A percentile compares a stretch with the other conserved stretches of the same genome.
Conservation (phyloP, 176 grass and related monocot genomes). For the Ampelocalamus luodianensis region DNA sequence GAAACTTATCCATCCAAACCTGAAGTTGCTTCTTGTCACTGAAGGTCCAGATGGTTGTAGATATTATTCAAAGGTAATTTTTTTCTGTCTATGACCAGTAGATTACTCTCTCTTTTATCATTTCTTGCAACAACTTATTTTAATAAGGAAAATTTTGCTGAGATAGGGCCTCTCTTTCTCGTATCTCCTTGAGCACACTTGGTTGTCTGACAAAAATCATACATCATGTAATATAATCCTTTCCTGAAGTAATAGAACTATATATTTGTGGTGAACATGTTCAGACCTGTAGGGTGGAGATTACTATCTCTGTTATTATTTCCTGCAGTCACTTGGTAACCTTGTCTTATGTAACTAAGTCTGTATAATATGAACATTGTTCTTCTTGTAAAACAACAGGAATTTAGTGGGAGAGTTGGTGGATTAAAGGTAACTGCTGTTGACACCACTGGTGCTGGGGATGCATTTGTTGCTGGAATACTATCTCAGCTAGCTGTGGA, state of each 20-base stretch:
- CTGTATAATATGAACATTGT: not conserved
- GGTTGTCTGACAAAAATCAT: conserved; percentile 6
- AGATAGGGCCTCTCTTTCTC: not conserved
- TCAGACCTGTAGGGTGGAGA: conserved; percentile 4
- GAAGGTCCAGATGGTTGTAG: conserved; percentile 94
- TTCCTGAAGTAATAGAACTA: not conserved
- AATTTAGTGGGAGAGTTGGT: conserved; percentile 83
- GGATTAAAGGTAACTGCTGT: conserved; percentile 79
- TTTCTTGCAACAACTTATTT: conserved; percentile 31
- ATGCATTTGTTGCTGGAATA: conserved; percentile 95
- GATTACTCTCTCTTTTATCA: not conserved
- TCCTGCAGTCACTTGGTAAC: conserved; percentile 20
- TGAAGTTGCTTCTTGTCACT: conserved; percentile 92
- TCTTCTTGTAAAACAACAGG: conserved; percentile 54
- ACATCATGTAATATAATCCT: not conserved
- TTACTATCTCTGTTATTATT: not conserved
- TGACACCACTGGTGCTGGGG: conserved; percentile 97
- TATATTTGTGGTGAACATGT: conserved; percentile 26
- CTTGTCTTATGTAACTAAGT: conserved; percentile 15
- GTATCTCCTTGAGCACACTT: not conserved
- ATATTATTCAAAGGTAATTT: conserved; percentile 95
- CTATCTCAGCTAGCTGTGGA: conserved; percentile 70
- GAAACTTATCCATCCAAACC: conserved; percentile 88
- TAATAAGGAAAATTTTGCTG: not conserved
- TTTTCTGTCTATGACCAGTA: not conserved